These are phyloP conservation scores for Plectosphaerella cucumerina DNA, from an alignment of 2,329 filamentous ascomycete species.

Conservation along the genomic window DNA sequence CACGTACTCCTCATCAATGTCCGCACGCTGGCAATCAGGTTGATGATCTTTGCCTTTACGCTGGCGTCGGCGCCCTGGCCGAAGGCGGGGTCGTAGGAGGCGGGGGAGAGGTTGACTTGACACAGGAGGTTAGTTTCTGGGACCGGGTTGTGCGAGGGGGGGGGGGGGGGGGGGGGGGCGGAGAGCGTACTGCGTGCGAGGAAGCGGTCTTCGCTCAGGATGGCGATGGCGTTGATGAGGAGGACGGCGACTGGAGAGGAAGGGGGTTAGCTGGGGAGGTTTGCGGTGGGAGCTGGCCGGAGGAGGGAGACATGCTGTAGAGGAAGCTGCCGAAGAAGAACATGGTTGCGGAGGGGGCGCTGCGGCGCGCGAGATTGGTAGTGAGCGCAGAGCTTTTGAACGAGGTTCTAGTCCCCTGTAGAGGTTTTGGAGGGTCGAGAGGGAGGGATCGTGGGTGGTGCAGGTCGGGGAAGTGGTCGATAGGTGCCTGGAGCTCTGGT, in stretches of 20 bases:
- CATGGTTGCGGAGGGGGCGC: conserved; percentile 37
- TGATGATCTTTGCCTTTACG: conserved; percentile 81
- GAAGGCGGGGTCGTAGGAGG: conserved; percentile 71
- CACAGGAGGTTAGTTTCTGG: background rate
- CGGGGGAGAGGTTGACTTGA: conserved; percentile 70
- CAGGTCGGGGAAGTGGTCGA: background rate
- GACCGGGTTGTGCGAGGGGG: background rate
- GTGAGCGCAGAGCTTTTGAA: background rate
- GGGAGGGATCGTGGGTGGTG: background rate
- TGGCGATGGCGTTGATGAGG: conserved; percentile 87
- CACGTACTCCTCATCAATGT: conserved; percentile 81
- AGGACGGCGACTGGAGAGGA: conserved; percentile 62
- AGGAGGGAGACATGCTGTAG: conserved; percentile 40
- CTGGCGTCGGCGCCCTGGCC: conserved; percentile 69
- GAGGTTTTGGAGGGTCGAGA: background rate
- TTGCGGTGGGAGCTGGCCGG: background rate
- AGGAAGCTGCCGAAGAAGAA: conserved; percentile 68
- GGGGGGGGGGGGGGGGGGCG: background rate
- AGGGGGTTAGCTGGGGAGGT: background rate
- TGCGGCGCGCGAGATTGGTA: background rate
- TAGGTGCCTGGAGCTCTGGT: background rate
- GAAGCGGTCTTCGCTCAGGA: conserved; percentile 93
- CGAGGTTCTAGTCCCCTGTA: background rate
- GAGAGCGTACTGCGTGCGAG: conserved; percentile 58
- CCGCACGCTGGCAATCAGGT: conserved; percentile 84